Evolutionary conservation across 345 rosid species (phyloP), one percentile per base, ranked within the genome.

Genomic region (Hibiscus tridactylites): DNA sequence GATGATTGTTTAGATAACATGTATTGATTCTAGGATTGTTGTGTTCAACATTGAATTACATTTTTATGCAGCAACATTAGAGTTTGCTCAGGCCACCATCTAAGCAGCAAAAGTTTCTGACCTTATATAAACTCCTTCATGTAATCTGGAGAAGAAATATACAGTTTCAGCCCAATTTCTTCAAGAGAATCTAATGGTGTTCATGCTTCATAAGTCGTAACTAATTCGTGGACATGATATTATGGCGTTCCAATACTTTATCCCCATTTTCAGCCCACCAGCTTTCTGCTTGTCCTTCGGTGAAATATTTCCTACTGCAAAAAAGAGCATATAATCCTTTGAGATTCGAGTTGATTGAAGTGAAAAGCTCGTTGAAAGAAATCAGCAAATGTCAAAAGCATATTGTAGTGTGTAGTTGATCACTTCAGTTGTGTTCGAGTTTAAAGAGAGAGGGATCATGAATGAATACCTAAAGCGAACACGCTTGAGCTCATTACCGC

Each of bases 181-280:
- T 57, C 29, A 24, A 12, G 28, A 4, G 28, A 62, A 70, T 21
- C 7, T 13, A 31, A 35, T 6, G 37, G 57, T 46, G 11, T 10
- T 31, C 53, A 17, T 59, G 67, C 69, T 53, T 46, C 49, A 49
- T 21, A 21, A 21, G 21, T 21, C 21, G 0, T 15, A 24, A 24
- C 46, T 74, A 74, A 26, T 50, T 74, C 68, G 68, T 17, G 75
- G 37, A 72, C 15, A 11, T 53, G 77, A 84, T 81, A 68, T 82
- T 82, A 74, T 88, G 88, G 66, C 88, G 84, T 77, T 91, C 88
- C 1, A 86, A 87, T 42, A 88, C 81, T 76, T 74, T 78, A 77
- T 78, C 58, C 46, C 86, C 97, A 75, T 94, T 84, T 71, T 88
- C 92, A 64, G 85, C 80, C 98, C 97, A 94, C 98, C 97, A 90